phyloP scores from a whole-genome alignment of 2,329 filamentous ascomycete genomes.

The Fusarium cicatricum region DNA sequence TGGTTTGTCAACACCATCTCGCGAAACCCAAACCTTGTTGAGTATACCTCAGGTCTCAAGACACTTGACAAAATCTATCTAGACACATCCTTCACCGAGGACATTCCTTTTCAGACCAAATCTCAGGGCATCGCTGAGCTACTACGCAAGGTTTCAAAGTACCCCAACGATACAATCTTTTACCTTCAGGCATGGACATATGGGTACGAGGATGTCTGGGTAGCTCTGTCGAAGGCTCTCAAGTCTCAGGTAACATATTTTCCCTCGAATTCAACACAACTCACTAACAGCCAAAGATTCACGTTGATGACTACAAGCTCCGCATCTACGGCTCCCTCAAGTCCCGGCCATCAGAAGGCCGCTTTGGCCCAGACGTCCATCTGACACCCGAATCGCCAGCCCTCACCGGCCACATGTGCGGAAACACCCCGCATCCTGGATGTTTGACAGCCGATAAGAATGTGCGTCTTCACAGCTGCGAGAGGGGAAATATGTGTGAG shows the following conservation, averaged over 20 bases:
- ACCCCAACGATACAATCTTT: slow-evolving; percentile 79
- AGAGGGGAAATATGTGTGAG: slow-evolving; percentile 71
- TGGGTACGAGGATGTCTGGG: slow-evolving; percentile 89
- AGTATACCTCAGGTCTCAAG: slow-evolving; percentile 74
- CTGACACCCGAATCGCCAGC: slow-evolving; percentile 68
- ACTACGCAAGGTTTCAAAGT: slow-evolving; percentile 70
- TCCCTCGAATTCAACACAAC: accelerated
- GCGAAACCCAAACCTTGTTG: slow-evolving; percentile 76
- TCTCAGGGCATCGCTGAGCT: slow-evolving; percentile 80
- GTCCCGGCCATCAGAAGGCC: slow-evolving; percentile 51
- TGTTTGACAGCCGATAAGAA: slow-evolving; percentile 72
- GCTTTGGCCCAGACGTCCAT: slow-evolving; percentile 52
- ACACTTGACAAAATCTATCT: slow-evolving; percentile 84
- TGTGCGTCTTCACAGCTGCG: slow-evolving; percentile 84
- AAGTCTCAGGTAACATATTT: slow-evolving; percentile 61
- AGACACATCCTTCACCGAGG: slow-evolving; percentile 77
- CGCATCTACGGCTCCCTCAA: slow-evolving; percentile 73
- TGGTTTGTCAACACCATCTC: slow-evolving; percentile 84
- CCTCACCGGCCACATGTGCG: slow-evolving; percentile 77
- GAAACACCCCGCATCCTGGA: slow-evolving; percentile 73
- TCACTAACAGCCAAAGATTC: slow-evolving; percentile 61
- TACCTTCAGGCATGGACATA: slow-evolving; percentile 92
- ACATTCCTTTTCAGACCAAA: slow-evolving; percentile 65
- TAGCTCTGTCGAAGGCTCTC: slow-evolving; percentile 77
- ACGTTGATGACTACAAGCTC: slow-evolving; percentile 84